These are phyloP conservation scores for Liquidambar formosana DNA, from an alignment of 164 flowering plant genomes.

Conservation along the genomic window DNA sequence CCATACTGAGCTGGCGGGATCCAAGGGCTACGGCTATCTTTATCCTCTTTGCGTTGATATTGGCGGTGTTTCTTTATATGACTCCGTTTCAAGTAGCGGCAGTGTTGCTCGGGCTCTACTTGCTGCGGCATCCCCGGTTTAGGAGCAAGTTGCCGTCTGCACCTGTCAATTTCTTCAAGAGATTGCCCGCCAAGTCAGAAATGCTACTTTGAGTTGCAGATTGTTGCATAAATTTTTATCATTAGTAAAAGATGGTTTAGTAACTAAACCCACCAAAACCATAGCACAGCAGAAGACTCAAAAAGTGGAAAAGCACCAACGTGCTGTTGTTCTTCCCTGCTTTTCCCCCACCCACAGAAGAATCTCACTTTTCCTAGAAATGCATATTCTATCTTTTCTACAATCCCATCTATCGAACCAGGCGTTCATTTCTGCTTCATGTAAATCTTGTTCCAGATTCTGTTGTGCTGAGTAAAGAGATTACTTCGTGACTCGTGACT, in stretches of 20 bases:
- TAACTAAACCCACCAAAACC: slow-evolving; percentile 10
- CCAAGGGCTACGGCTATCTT: slow-evolving; percentile 77
- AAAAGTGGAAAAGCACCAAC: background rate
- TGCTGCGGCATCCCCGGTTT: slow-evolving; percentile 81
- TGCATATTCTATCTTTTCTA: slow-evolving; percentile 1
- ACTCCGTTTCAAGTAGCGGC: slow-evolving; percentile 77
- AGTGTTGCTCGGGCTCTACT: slow-evolving; percentile 54
- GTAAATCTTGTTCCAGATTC: too few relatives aligned
- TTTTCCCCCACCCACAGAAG: background rate
- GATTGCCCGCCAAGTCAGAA: slow-evolving; percentile 78
- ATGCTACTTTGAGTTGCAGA: slow-evolving; percentile 47
- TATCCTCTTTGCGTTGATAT: slow-evolving; percentile 55
- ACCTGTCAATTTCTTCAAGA: slow-evolving; percentile 76
- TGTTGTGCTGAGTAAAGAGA: too few relatives aligned
- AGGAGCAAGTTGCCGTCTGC: slow-evolving; percentile 75
- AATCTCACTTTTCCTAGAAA: slow-evolving; percentile 3
- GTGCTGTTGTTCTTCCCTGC: too few relatives aligned
- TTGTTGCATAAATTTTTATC: background rate
- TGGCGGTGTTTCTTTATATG: slow-evolving; percentile 62
- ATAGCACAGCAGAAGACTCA: background rate
- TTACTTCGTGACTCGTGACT: too few relatives aligned
- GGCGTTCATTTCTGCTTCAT: too few relatives aligned
- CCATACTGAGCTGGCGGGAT: slow-evolving; percentile 82
- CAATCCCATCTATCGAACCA: background rate
- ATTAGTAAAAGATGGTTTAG: background rate